phyloP scores from a whole-genome alignment of 2,329 filamentous ascomycete genomes.

The Celoporthe dispersa region DNA sequence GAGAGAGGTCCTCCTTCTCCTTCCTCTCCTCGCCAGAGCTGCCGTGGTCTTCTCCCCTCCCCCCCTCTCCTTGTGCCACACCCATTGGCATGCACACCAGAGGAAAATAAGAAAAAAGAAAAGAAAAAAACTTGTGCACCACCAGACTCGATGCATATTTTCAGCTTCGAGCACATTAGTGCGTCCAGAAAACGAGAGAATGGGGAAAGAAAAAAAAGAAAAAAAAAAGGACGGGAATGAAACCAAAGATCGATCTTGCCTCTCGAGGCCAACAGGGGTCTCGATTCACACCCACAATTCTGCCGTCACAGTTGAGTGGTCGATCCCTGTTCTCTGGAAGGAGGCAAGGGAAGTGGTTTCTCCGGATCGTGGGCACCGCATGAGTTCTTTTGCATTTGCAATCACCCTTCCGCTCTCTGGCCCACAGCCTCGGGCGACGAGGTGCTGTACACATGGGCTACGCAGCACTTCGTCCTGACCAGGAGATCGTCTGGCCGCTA shows the following conservation, averaged over 20 bases:
- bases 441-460: not conserved
- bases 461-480: not conserved
- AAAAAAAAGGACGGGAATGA: not conserved
- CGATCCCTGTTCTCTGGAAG: not conserved
- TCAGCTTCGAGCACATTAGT: not conserved
- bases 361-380: constrained; percentile 6
- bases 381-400: not conserved
- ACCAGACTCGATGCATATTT: constrained; percentile 3
- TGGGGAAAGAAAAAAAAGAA: not conserved
- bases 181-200: not conserved
- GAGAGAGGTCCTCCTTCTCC: not conserved
- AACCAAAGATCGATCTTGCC: not conserved
- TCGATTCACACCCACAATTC: not conserved
- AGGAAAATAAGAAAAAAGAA: too few relatives aligned
- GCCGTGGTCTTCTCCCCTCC: not conserved
- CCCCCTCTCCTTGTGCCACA: too few relatives aligned
- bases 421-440: not conserved
- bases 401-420: not conserved
- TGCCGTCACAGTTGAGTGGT: not conserved
- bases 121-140: not conserved
- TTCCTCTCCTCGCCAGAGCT: not conserved
- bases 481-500: not conserved
- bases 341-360: not conserved
- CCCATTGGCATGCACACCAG: not conserved
- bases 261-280: constrained; percentile 1